Evolutionary conservation across 2,329 filamentous ascomycete species (phyloP).

Genomic region (Pestalotiopsis sp.): DNA sequence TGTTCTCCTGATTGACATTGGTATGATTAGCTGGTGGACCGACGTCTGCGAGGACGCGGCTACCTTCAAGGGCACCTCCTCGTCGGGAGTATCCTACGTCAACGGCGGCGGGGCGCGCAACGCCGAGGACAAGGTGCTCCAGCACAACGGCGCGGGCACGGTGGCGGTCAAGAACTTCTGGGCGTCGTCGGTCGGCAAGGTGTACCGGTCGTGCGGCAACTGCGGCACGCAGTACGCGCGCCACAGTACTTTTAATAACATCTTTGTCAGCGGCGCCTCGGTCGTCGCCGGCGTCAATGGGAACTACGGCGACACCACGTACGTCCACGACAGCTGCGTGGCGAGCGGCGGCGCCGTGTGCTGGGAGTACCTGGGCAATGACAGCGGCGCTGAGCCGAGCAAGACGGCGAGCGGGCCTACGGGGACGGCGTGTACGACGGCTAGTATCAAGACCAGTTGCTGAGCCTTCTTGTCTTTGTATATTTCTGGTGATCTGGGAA

Average conservation of each 20-base stretch:
- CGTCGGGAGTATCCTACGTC: slow-evolving; percentile 12
- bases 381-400: not conserved
- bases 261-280: not conserved
- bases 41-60: slow-evolving; percentile 7
- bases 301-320: slow-evolving; percentile 3
- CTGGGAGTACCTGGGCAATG: not conserved
- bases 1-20: not conserved
- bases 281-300: slow-evolving; percentile 3
- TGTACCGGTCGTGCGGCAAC: slow-evolving; percentile 47
- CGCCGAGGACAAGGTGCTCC: slow-evolving; percentile 34
- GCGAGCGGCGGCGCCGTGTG: not conserved
- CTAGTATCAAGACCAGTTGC: slow-evolving; percentile 6
- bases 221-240: slow-evolving; percentile 27
- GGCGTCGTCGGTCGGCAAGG: slow-evolving; percentile 41
- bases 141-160: slow-evolving; percentile 36
- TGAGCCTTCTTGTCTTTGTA: not conserved
- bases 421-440: not conserved
- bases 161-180: slow-evolving; percentile 34
- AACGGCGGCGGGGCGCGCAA: slow-evolving; percentile 34
- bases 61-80: not conserved
- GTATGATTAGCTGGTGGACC: not conserved
- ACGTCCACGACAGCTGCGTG: not conserved
- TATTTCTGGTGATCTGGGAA: not conserved
- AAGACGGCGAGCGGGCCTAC: slow-evolving; percentile 2
- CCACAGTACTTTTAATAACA: not conserved